These are phyloP conservation scores for Pisolithus microcarpus DNA, from an alignment of 768 basidiomycete genomes.

Conservation along the genomic window DNA sequence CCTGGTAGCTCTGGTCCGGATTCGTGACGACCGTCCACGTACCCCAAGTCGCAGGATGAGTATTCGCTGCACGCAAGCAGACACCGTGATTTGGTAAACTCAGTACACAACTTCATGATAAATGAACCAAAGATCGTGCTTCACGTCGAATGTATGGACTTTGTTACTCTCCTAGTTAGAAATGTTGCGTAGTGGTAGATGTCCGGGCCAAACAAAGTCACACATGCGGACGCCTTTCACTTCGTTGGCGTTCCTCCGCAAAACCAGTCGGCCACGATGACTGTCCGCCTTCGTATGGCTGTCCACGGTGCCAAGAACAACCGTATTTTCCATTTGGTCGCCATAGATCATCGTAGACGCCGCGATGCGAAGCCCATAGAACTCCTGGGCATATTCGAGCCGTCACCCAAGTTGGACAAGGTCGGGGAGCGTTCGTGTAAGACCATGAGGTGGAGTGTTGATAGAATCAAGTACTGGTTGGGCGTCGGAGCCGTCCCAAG, in stretches of 20 bases:
- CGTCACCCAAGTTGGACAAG: constrained; percentile 40
- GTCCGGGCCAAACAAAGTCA: neutral
- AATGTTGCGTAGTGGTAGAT: neutral
- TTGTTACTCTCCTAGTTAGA: neutral
- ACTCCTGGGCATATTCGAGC: constrained; percentile 78
- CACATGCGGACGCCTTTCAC: neutral
- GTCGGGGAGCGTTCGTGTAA: constrained; percentile 43
- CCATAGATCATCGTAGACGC: constrained; percentile 59
- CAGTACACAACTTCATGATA: no score
- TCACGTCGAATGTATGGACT: neutral
- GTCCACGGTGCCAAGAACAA: constrained; percentile 71
- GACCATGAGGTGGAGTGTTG: constrained; percentile 83
- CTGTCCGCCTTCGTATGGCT: constrained; percentile 79
- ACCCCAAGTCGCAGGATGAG: no score
- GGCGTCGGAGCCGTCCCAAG: constrained; percentile 78
- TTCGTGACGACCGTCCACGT: constrained; percentile 2
- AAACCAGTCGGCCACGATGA: constrained; percentile 43
- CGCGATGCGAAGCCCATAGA: constrained; percentile 87
- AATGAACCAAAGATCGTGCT: no score
- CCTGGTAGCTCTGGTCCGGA: constrained; percentile 59
- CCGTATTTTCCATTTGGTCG: constrained; percentile 81
- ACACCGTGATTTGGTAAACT: no score
- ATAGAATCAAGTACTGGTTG: constrained; percentile 88
- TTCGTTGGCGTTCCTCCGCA: neutral
- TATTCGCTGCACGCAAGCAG: no score